Evolutionary conservation across 1,139 yeast species (phyloP).

Genomic region (Pichia sp.): DNA sequence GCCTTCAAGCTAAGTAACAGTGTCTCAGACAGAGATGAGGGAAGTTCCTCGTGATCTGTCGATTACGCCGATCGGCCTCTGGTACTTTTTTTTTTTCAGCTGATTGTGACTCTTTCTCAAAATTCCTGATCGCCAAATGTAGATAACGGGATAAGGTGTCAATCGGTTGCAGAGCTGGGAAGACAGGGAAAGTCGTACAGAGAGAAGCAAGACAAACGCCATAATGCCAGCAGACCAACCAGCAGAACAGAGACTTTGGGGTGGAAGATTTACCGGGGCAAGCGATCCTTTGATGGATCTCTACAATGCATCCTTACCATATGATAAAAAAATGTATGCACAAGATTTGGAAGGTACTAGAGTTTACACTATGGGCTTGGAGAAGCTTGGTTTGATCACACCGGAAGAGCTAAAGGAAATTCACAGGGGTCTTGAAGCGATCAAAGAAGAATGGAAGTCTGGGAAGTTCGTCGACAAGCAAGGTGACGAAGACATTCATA

Average conservation of each 20-base stretch:
- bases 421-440: constrained; percentile 70
- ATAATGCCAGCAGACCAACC: constrained; percentile 22
- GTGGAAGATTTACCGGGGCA: constrained; percentile 97
- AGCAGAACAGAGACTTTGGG: constrained; percentile 73
- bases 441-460: constrained; percentile 77
- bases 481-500: constrained; percentile 97
- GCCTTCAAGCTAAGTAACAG: no score
- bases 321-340: constrained; percentile 88
- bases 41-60: no score
- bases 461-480: constrained; percentile 74
- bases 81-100: neutral
- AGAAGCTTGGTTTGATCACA: constrained; percentile 70
- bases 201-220: no score
- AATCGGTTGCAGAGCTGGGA: neutral
- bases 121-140: neutral
- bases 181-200: neutral
- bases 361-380: constrained; percentile 84
- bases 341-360: constrained; percentile 93
- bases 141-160: neutral
- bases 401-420: constrained; percentile 69
- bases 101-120: neutral
- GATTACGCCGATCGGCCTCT: neutral
- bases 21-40: no score
- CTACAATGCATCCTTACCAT: constrained; percentile 94
- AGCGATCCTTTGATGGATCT: constrained; percentile 96